Evolutionary conservation across 352 stramenopile species (phyloP).

Genomic region (Aphanomyces astaci): DNA sequence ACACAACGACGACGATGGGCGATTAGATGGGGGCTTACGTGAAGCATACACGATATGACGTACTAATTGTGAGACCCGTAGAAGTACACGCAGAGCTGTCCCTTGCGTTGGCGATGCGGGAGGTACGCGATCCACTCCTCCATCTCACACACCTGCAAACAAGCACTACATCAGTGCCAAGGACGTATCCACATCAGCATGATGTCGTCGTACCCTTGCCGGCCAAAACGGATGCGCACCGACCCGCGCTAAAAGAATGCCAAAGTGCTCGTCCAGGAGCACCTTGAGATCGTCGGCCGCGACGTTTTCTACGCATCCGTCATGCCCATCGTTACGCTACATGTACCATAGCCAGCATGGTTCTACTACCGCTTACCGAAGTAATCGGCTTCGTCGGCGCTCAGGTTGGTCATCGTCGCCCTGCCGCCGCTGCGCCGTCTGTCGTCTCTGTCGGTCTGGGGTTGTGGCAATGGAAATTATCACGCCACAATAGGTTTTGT

Average conservation of each 20-base stretch:
- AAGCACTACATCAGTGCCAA: background rate
- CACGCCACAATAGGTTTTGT: too few relatives aligned
- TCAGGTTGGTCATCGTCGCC: background rate
- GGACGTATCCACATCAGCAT: background rate
- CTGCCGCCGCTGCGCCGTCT: background rate
- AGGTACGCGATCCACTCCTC: slow-evolving; percentile 78
- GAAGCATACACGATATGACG: slow-evolving; percentile 23
- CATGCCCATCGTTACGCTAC: background rate
- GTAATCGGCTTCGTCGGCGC: slow-evolving; percentile 13
- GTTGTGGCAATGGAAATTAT: background rate
- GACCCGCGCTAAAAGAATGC: slow-evolving; percentile 66
- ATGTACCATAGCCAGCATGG: background rate
- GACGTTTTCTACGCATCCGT: slow-evolving; percentile 41
- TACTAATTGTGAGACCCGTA: slow-evolving; percentile 84
- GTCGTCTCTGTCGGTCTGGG: background rate
- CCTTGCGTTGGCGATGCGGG: slow-evolving; percentile 62
- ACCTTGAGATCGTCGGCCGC: slow-evolving; percentile 51
- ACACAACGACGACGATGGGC: background rate
- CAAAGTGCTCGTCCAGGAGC: slow-evolving; percentile 66
- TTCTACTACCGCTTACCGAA: background rate
- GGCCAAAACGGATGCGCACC: slow-evolving; percentile 78
- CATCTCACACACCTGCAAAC: slow-evolving; percentile 62
- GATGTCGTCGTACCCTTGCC: slow-evolving; percentile 40
- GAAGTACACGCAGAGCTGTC: slow-evolving; percentile 77
- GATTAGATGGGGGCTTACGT: background rate